These are phyloP conservation scores for Cryptococcus jaspeensis DNA, from an alignment of 1,284 basidiomycete genomes.

Conservation along the genomic window DNA sequence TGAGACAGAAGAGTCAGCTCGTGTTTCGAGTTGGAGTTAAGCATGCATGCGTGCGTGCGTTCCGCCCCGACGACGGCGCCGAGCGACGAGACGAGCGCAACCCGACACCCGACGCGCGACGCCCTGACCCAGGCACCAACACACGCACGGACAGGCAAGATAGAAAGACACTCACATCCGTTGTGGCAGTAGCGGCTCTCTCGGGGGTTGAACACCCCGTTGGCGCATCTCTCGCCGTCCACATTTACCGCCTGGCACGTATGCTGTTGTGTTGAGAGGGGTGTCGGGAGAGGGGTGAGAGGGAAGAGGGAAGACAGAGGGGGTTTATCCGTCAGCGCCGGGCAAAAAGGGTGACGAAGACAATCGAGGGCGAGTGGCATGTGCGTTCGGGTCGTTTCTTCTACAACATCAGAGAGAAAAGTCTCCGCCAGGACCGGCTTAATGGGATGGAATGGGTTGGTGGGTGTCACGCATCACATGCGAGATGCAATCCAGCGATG, in stretches of 20 bases:
- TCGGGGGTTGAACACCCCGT: constrained; percentile 12
- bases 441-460: not conserved
- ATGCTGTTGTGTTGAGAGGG: constrained; percentile 9
- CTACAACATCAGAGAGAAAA: not conserved
- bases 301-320: not conserved
- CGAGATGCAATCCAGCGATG: too few species aligned
- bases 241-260: constrained; percentile 21
- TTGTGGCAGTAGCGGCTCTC: constrained; percentile 13
- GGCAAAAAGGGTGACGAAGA: not conserved
- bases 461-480: too few species aligned
- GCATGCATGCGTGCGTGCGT: too few species aligned
- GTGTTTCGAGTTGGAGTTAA: too few species aligned
- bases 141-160: not conserved
- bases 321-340: constrained; percentile 1
- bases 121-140: too few species aligned
- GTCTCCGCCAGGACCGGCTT: not conserved
- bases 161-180: constrained; percentile 22
- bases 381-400: not conserved
- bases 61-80: too few species aligned
- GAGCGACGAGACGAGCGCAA: too few species aligned
- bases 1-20: not conserved
- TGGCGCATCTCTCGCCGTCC: constrained; percentile 21
- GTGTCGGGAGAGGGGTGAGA: not conserved
- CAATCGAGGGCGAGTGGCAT: not conserved
- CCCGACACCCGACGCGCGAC: too few species aligned